Conservation (phyloP, 2,329 filamentous ascomycete species). For the Chalaropsis thielavioides region DNA sequence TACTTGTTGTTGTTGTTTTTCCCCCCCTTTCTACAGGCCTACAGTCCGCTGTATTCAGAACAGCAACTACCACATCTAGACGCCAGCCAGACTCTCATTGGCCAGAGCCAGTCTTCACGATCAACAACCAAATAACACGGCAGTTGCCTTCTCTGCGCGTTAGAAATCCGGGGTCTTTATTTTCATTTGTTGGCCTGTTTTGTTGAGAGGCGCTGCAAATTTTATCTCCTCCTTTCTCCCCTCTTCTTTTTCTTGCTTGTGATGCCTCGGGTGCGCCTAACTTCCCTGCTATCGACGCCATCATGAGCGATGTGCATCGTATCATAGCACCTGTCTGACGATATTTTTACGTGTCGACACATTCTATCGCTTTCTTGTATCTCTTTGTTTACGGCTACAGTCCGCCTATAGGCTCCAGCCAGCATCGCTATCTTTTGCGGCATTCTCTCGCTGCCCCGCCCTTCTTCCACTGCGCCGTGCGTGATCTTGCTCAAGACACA, state of each 20-base stretch:
- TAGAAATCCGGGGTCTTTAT: neutral
- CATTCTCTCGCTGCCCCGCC: neutral
- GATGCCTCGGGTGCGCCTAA: neutral
- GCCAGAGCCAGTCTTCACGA: neutral
- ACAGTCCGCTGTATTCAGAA: neutral
- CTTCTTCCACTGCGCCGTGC: neutral
- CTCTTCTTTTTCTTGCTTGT: neutral
- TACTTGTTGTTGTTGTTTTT: neutral
- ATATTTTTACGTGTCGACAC: constrained; percentile 2
- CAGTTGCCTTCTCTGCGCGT: neutral
- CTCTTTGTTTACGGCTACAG: neutral
- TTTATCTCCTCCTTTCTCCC: neutral
- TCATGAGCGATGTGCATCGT: constrained; percentile 4
- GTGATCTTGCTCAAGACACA: neutral
- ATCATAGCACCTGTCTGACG: constrained; percentile 1
- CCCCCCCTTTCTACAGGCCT: neutral
- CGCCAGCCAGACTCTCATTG: neutral
- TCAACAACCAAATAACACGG: neutral
- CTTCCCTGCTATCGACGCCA: constrained; percentile 4
- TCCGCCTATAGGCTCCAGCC: neutral
- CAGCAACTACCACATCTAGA: neutral
- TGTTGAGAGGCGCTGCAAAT: neutral
- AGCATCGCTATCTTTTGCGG: neutral
- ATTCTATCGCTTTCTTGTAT: neutral
- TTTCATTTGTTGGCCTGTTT: neutral